Percentiles rank a stretch among this genome's conserved stretches.
Conservation (phyloP, 495 filamentous ascomycete species). For the Tuber umbilicatum region DNA sequence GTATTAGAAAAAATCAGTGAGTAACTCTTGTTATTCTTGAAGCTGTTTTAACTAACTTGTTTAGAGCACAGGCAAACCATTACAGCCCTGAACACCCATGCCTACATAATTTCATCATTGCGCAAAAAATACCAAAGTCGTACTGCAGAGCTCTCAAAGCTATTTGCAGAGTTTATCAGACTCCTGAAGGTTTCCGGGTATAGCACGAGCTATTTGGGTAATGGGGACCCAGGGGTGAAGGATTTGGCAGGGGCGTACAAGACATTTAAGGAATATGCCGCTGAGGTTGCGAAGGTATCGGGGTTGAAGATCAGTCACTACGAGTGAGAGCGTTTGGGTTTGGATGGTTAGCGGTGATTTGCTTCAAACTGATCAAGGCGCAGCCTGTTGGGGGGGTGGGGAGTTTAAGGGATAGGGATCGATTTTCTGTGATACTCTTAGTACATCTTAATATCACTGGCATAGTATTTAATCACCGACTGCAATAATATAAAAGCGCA, state of each 20-base stretch:
- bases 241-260: not conserved
- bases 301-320: not conserved
- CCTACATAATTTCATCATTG: not conserved
- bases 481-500: not conserved
- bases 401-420: not conserved
- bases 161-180: not conserved
- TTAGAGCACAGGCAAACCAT: conserved; percentile 1
- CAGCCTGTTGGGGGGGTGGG: not conserved
- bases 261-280: not conserved
- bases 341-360: not conserved
- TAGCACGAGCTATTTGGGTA: conserved; percentile 10
- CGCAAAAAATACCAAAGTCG: not conserved
- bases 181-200: not conserved
- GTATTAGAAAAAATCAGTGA: conserved; percentile 16
- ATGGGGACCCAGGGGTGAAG: not conserved
- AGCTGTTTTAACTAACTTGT: not conserved
- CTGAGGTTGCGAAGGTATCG: not conserved
- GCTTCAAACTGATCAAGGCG: not conserved
- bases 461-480: not conserved
- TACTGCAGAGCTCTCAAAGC: not conserved
- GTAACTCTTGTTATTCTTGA: conserved; percentile 8
- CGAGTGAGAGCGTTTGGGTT: not conserved
- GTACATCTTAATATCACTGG: not conserved
- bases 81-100: not conserved
- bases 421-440: too few relatives aligned